Base-by-base conservation (phyloP, 2,329 filamentous ascomycete species). In the Aspergillus nomiae region DNA sequence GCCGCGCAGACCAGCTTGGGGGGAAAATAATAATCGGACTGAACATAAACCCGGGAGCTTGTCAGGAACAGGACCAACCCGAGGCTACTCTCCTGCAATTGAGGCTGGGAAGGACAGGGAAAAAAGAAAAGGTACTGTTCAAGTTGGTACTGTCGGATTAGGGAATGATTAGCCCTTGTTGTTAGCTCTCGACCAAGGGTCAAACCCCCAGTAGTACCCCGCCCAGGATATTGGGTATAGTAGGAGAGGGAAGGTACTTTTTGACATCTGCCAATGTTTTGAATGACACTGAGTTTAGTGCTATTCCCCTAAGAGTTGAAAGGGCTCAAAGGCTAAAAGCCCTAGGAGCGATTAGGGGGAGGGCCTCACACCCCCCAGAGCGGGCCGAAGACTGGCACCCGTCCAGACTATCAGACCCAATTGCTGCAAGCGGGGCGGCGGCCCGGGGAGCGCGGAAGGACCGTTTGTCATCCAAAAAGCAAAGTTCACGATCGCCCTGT, bases 401-500 rank as follows among this genome's bases (percentile, higher is more conserved):
- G 45, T 50, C 53, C 36, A 50, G 38, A 45, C 54, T 38, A 61
- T 38, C 45, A 45, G 38, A 30, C 57, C 36, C 26, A 50, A 48
- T 19, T 51, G 48, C 36, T 53, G 36, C 19, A 34, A 34, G 48
- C 57, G 63, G 64, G 58, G 51, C 54, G 43, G 38, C 61, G 63
- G 59, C 53, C 57, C 67, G 67, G 65, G 67, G 69, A 69, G 60
- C 4, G 45, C 66, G 62, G 65, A 43, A 67, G 65, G 69, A 63
- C 57, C 60, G 63, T 64, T 64, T 64, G 60, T 60, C 63, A 67
- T 66, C 53, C n/a, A n/a, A 61, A 64, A 65, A 66, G 60, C 60
- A 62, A 62, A 53, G 43, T 51, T 59, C 63, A 58, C 60, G 64
- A 67, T 68, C 65, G 57, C 45, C 51, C 65, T 56, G 61, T 67